Conservation (phyloP, 768 basidiomycete species). For the Arthromyces matolae region DNA sequence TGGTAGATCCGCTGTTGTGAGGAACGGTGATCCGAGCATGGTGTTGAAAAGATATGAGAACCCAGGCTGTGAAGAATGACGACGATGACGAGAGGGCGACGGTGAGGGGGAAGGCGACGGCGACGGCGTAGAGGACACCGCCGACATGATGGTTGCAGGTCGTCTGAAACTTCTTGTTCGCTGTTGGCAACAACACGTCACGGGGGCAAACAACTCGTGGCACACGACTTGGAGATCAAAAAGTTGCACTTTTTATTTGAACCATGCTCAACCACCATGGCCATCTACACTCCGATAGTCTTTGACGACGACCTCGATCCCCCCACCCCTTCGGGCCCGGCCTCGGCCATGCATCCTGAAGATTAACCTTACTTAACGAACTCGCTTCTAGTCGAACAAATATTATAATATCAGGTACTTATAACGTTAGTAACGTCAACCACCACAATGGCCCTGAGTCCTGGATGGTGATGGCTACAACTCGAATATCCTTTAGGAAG, state of each 20-base stretch:
- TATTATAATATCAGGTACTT: no score
- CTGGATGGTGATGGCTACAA: no score
- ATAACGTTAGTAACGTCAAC: background rate
- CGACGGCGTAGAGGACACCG: slow-evolving; percentile 7
- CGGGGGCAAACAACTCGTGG: slow-evolving; percentile 7
- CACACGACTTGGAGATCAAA: no score
- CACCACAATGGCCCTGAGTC: no score
- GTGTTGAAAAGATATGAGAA: slow-evolving; percentile 38
- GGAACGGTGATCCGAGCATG: slow-evolving; percentile 42
- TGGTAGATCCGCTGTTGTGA: slow-evolving; percentile 35
- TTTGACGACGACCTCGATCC: background rate
- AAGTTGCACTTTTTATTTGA: no score
- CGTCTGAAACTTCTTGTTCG: background rate
- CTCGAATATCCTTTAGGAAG: no score
- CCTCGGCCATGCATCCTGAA: background rate
- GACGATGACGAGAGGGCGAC: slow-evolving; percentile 7
- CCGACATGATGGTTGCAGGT: slow-evolving; percentile 4
- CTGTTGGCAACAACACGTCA: slow-evolving; percentile 3
- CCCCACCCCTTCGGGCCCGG: background rate
- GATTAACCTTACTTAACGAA: background rate
- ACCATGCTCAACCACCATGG: background rate
- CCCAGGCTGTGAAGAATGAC: slow-evolving; percentile 23
- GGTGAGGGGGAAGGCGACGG: background rate
- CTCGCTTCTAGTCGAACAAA: no score
- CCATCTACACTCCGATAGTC: background rate